A percentile compares a stretch with the other conserved stretches of the same genome.
Conservation (phyloP, 2,329 filamentous ascomycete genomes). For the Exophiala spinifera region DNA sequence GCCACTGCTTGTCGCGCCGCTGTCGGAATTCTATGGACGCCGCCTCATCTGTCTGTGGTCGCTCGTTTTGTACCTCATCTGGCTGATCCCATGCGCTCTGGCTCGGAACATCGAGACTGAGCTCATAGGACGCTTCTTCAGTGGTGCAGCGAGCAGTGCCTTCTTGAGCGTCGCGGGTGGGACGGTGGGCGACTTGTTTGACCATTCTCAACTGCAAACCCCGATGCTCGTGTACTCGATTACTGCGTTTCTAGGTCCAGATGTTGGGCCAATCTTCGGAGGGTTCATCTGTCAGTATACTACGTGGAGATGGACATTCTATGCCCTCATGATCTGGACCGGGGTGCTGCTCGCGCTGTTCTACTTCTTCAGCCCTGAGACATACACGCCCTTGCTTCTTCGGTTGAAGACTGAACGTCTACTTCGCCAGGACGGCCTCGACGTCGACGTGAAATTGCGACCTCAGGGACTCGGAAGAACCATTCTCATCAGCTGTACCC, state of each 20-base stretch:
- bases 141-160: constrained; percentile 49
- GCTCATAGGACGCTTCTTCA: constrained; percentile 72
- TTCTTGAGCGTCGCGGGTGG: constrained; percentile 67
- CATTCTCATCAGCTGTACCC: constrained; percentile 58
- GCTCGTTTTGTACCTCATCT: constrained; percentile 6
- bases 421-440: constrained; percentile 67
- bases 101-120: constrained; percentile 76
- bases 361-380: constrained; percentile 70
- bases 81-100: constrained; percentile 38
- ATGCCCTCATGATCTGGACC: constrained; percentile 72
- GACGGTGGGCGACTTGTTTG: constrained; percentile 72
- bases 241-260: constrained; percentile 60
- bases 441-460: constrained; percentile 36
- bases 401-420: constrained; percentile 63
- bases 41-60: constrained; percentile 1
- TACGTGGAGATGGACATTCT: constrained; percentile 73
- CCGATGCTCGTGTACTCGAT: constrained; percentile 74
- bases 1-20: constrained; percentile 68
- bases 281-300: constrained; percentile 66
- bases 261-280: constrained; percentile 23
- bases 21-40: constrained; percentile 67
- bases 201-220: constrained; percentile 59
- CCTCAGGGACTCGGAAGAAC: constrained; percentile 64
- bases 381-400: constrained; percentile 72
- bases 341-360: constrained; percentile 58